Evolutionary conservation across 83 land plant genomes (phyloP).

Genomic region (Larix sibirica): DNA sequence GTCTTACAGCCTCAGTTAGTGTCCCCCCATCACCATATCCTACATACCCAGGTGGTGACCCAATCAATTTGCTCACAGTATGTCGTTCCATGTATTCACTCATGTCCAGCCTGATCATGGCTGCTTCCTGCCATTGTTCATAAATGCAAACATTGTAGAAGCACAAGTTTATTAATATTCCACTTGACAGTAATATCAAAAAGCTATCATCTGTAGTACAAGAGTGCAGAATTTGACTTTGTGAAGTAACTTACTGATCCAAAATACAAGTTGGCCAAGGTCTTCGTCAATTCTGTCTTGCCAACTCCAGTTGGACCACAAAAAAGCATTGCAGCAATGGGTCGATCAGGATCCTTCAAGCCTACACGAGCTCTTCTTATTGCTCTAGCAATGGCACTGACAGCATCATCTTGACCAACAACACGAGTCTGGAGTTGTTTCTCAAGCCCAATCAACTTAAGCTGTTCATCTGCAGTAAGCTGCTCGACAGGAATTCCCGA

Average conservation of each 20-base stretch:
- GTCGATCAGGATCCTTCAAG: slow-evolving; percentile 90
- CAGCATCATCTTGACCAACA: slow-evolving; percentile 97
- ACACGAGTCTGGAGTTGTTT: slow-evolving; percentile 76
- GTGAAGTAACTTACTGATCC: slow-evolving; percentile 74
- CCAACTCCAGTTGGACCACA: slow-evolving; percentile 99
- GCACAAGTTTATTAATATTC: not conserved
- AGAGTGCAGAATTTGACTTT: not conserved
- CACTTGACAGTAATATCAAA: not conserved
- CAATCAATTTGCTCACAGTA: slow-evolving; percentile 92
- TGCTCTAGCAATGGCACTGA: slow-evolving; percentile 81
- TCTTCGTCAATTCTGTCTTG: slow-evolving; percentile 95
- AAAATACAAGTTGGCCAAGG: slow-evolving; percentile 83
- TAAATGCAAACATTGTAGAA: not conserved
- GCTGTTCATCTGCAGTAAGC: slow-evolving; percentile 76
- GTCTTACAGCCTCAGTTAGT: slow-evolving; percentile 90
- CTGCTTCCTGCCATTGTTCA: slow-evolving; percentile 61
- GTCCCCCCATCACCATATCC: slow-evolving; percentile 95
- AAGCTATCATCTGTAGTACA: not conserved
- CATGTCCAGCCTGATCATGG: slow-evolving; percentile 97
- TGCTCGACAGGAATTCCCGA: slow-evolving; percentile 95
- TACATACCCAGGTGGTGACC: slow-evolving; percentile 97
- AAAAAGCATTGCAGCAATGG: slow-evolving; percentile 92
- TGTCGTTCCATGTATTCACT: slow-evolving; percentile 99
- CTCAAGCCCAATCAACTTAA: slow-evolving; percentile 68
- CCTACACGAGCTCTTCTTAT: slow-evolving; percentile 89